phyloP scores from a whole-genome alignment of 768 basidiomycete genomes.

The Tylopilus rubrobrunneus region DNA sequence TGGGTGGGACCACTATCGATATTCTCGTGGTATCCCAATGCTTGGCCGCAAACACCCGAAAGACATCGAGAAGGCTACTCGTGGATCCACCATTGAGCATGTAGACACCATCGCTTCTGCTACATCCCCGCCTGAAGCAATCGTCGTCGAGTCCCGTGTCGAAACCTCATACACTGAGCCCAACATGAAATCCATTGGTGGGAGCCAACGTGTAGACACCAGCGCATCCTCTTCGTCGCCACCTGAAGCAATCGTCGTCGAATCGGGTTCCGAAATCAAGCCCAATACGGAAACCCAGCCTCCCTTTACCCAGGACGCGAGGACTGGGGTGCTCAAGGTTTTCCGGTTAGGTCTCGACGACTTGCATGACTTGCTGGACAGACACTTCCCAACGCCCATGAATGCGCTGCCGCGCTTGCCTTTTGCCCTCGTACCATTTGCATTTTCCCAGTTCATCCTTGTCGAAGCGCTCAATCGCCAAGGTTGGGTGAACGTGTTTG shows the following conservation, averaged over 20 bases:
- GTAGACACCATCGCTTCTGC: too few relatives aligned
- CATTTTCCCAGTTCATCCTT: conserved; percentile 81
- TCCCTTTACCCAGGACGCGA: too few relatives aligned
- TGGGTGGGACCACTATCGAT: conserved; percentile 53
- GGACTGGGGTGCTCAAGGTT: too few relatives aligned
- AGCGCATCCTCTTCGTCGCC: too few relatives aligned
- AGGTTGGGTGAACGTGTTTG: conserved; percentile 88
- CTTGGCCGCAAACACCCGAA: conserved; percentile 2
- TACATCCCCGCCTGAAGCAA: too few relatives aligned
- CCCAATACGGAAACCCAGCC: background rate
- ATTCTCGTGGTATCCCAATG: conserved; percentile 23
- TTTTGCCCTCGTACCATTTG: conserved; percentile 82
- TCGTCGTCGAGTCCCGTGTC: too few relatives aligned
- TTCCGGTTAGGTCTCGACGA: background rate
- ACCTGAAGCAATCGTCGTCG: too few relatives aligned
- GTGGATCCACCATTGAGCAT: too few relatives aligned
- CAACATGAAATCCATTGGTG: too few relatives aligned
- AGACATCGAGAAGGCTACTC: background rate
- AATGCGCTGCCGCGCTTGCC: conserved; percentile 68
- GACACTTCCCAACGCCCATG: conserved; percentile 67
- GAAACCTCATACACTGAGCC: too few relatives aligned
- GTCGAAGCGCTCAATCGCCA: conserved; percentile 77
- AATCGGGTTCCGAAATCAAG: too few relatives aligned
- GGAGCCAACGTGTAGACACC: too few relatives aligned
- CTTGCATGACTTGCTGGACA: conserved; percentile 9